Percentiles rank a stretch among this genome's conserved stretches.
Evolutionary conservation across 768 basidiomycete species (phyloP).

Genomic region (Leccinum imitatum): DNA sequence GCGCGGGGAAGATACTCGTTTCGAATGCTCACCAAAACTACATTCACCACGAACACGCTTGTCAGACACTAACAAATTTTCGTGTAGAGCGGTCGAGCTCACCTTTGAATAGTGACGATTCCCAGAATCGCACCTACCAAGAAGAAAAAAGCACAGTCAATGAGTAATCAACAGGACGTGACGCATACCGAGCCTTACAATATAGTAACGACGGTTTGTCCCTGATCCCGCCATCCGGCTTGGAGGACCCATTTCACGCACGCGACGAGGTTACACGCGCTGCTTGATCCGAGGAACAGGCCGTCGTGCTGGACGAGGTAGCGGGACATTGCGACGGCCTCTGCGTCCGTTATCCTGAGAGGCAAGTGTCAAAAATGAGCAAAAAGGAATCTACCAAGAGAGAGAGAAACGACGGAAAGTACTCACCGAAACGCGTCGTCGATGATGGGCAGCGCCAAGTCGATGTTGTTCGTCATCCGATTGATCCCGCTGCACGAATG

Average conservation of each 20-base stretch:
- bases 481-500: conserved; percentile 75
- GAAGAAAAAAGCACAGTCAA: background rate
- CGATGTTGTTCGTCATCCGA: conserved; percentile 86
- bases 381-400: background rate
- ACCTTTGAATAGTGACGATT: conserved; percentile 93
- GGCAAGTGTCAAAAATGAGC: background rate
- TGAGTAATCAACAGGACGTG: background rate
- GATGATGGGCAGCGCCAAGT: conserved; percentile 78
- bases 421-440: conserved; percentile 84
- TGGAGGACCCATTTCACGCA: conserved; percentile 77
- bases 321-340: conserved; percentile 95
- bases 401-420: background rate
- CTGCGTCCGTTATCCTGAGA: conserved; percentile 81
- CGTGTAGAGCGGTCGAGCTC: background rate
- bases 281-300: conserved; percentile 92
- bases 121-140: conserved; percentile 81
- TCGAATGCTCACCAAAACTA: conserved; percentile 49
- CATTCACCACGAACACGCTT: background rate
- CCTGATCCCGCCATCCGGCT: conserved; percentile 58
- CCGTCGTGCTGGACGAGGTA: conserved; percentile 91
- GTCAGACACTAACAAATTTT: background rate
- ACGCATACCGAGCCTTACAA: conserved; percentile 48
- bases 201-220: conserved; percentile 80
- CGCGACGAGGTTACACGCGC: conserved; percentile 94
- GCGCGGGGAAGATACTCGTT: background rate